Evolutionary conservation across 805 yeast genomes (phyloP), one percentile per base, ranked within the genome.

Genomic region (Yamadazyma tumulicola): DNA sequence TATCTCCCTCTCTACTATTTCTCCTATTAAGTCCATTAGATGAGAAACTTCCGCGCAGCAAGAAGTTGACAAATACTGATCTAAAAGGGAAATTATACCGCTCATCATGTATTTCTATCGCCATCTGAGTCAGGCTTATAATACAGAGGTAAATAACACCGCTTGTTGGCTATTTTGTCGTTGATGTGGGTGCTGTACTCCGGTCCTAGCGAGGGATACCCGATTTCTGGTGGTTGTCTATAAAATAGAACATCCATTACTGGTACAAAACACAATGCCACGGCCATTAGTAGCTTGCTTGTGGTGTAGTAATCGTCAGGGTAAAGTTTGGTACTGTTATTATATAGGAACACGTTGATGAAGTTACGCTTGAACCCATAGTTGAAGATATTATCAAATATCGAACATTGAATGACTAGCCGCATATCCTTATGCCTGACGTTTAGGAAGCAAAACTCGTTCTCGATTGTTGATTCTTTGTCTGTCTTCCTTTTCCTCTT

Each of bases 11-110:
- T 84, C 93, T 6, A 81, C 77, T 19, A 84, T 81, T 43, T 84
- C 91, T 7, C 85, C 84, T 18, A 83, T 57, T 39, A 81, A 64
- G 54, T 81, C 82, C 89, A 82, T 82, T 20, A 5, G 32, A 30
- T 30, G 26, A 21, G 26, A n/a, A n/a, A n/a, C n/a, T n/a, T n/a
- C n/a, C n/a, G n/a, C n/a, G n/a, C n/a, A n/a, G n/a, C n/a, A n/a
- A n/a, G n/a, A n/a, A n/a, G n/a, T n/a, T n/a, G n/a, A n/a, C n/a
- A n/a, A n/a, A n/a, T n/a, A n/a, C n/a, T n/a, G n/a, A n/a, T n/a
- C n/a, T n/a, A n/a, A n/a, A n/a, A n/a, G n/a, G n/a, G n/a, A n/a
- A n/a, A n/a, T n/a, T n/a, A n/a, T n/a, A n/a, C n/a, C n/a, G n/a
- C n/a, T n/a, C n/a, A n/a, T n/a, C n/a, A n/a, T n/a, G n/a, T n/a